A percentile compares a stretch with the other conserved stretches of the same genome.
Evolutionary conservation across 345 rosid genomes (phyloP).

Genomic region (Triadica sebifera): DNA sequence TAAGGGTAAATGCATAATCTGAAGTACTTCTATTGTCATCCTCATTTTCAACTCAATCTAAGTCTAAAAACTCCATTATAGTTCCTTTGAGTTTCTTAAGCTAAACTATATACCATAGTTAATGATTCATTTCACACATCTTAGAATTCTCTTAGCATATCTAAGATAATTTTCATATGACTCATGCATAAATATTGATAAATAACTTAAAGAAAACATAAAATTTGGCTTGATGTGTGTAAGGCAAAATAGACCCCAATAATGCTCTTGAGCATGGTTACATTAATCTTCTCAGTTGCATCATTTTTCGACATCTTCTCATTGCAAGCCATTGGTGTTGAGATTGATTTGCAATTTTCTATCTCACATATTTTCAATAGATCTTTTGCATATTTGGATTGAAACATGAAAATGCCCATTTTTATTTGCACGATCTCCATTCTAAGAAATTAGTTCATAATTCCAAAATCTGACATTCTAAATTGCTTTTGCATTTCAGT

Average conservation of each 20-base stretch:
- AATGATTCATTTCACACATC: neutral
- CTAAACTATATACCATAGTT: no score
- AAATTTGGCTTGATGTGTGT: fast-evolving
- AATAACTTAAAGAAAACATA: neutral
- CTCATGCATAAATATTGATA: neutral
- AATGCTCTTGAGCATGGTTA: neutral
- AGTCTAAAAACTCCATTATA: no score
- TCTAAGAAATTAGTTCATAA: neutral
- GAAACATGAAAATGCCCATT: neutral
- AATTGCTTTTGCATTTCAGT: neutral
- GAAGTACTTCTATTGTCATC: no score
- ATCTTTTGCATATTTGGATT: no score
- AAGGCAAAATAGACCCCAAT: neutral
- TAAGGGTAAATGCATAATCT: no score
- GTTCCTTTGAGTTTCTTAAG: no score
- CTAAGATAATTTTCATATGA: neutral
- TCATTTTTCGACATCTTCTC: neutral
- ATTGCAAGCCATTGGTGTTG: neutral
- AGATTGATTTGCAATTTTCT: neutral
- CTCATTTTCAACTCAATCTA: no score
- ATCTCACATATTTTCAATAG: neutral
- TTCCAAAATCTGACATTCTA: slow-evolving; percentile 3
- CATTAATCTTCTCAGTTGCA: neutral
- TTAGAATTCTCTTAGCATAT: neutral
- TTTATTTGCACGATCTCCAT: neutral